These are phyloP conservation scores for Eucalyptus tenuipes DNA, from an alignment of 345 rosid species.

Conservation along the genomic window DNA sequence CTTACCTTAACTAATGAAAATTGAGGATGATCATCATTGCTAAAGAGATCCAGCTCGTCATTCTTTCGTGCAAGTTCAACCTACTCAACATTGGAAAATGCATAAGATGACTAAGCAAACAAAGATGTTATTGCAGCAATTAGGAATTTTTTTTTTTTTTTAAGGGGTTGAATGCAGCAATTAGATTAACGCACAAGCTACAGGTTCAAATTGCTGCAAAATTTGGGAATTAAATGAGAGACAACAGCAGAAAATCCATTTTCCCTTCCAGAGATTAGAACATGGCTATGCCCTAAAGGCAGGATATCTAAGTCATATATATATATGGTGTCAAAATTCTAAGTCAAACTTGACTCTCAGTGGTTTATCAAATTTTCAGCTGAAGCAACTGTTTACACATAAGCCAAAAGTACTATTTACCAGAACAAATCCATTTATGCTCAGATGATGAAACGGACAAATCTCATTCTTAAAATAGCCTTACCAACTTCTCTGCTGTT, in stretches of 20 bases:
- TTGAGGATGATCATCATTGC: constrained; percentile 65
- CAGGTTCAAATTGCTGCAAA: neutral
- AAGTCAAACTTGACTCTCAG: neutral
- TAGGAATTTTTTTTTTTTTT: too few species aligned
- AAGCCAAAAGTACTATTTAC: neutral
- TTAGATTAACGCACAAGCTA: neutral
- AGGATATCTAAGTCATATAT: neutral
- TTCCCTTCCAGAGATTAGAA: neutral
- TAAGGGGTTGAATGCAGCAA: neutral
- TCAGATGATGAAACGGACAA: neutral
- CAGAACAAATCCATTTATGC: neutral
- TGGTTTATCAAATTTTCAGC: neutral
- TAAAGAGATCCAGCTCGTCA: constrained; percentile 56
- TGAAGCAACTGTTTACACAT: neutral
- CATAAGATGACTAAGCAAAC: neutral
- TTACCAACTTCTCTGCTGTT: constrained; percentile 90
- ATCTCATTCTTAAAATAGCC: neutral
- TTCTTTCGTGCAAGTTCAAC: constrained; percentile 65
- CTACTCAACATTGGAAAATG: constrained; percentile 21
- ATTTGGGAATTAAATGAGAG: neutral
- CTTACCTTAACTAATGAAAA: constrained; percentile 54
- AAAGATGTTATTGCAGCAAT: neutral
- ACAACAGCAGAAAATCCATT: neutral
- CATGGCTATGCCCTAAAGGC: neutral
- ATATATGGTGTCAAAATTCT: neutral